These are phyloP conservation scores for Aspergillus nidulans DNA, from an alignment of 495 filamentous ascomycete genomes.

Conservation along the genomic window DNA sequence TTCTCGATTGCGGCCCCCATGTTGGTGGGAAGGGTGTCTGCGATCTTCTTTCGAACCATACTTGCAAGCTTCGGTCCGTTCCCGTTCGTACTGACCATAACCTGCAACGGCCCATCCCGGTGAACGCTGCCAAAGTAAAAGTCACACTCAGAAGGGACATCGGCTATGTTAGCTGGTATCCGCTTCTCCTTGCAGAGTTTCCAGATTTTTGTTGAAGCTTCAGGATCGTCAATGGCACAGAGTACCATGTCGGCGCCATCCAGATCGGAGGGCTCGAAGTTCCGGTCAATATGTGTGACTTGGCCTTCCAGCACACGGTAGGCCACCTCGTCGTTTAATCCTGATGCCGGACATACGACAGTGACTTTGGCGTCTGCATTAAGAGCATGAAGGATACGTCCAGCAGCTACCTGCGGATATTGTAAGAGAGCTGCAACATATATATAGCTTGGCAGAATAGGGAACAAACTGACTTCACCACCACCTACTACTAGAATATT, in stretches of 20 bases:
- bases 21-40: constrained; percentile 65
- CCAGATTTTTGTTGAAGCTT: constrained; percentile 81
- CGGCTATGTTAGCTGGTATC: constrained; percentile 91
- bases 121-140: constrained; percentile 98
- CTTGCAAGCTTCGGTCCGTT: constrained; percentile 91
- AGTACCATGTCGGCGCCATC: constrained; percentile 81
- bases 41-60: constrained; percentile 80
- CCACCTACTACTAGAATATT: constrained; percentile 84
- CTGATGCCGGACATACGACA: constrained; percentile 71
- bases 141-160: constrained; percentile 94
- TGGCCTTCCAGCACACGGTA: constrained; percentile 69
- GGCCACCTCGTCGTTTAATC: constrained; percentile 83
- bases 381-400: constrained; percentile 85
- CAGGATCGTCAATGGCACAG: constrained; percentile 87
- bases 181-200: constrained; percentile 79
- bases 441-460: background rate
- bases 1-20: constrained; percentile 78
- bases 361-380: constrained; percentile 92
- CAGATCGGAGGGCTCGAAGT: constrained; percentile 77
- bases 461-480: constrained; percentile 66
- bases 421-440: constrained; percentile 5
- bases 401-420: constrained; percentile 74
- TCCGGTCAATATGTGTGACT: constrained; percentile 72
- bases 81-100: constrained; percentile 98
- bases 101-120: constrained; percentile 89